These are phyloP conservation scores for Euphorbia lathyris DNA, from an alignment of 345 rosid genomes.

Conservation along the genomic window DNA sequence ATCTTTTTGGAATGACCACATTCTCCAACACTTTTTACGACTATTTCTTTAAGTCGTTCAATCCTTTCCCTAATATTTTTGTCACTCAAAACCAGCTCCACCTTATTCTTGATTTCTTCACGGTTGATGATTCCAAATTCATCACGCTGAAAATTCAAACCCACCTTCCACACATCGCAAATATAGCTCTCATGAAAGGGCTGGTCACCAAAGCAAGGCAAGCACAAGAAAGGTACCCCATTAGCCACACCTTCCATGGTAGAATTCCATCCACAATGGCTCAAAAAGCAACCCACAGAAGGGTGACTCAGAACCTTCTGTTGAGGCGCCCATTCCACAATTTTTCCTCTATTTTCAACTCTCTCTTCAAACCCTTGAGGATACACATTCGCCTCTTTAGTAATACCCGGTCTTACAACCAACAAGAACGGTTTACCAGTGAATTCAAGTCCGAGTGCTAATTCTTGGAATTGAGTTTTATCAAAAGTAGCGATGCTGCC, in stretches of 20 bases:
- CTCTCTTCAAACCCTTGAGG: too few relatives aligned
- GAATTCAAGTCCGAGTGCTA: slow-evolving; percentile 8
- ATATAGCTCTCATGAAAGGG: background rate
- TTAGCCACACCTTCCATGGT: slow-evolving; percentile 4
- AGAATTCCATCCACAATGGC: slow-evolving; percentile 9
- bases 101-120: background rate
- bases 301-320: too few relatives aligned
- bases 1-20: background rate
- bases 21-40: background rate
- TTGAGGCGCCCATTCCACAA: too few relatives aligned
- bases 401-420: too few relatives aligned
- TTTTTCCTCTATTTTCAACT: too few relatives aligned
- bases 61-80: background rate
- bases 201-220: background rate
- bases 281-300: too few relatives aligned
- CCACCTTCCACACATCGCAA: background rate
- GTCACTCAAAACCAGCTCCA: background rate
- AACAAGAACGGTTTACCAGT: slow-evolving; percentile 2
- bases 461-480: slow-evolving; percentile 9
- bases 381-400: too few relatives aligned
- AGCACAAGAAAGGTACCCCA: background rate
- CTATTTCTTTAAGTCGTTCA: background rate
- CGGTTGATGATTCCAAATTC: background rate
- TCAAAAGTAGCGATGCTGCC: too few relatives aligned
- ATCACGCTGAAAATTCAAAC: background rate